phyloP scores from a whole-genome alignment of 148 eudicot genomes.

The Camellia japonica region DNA sequence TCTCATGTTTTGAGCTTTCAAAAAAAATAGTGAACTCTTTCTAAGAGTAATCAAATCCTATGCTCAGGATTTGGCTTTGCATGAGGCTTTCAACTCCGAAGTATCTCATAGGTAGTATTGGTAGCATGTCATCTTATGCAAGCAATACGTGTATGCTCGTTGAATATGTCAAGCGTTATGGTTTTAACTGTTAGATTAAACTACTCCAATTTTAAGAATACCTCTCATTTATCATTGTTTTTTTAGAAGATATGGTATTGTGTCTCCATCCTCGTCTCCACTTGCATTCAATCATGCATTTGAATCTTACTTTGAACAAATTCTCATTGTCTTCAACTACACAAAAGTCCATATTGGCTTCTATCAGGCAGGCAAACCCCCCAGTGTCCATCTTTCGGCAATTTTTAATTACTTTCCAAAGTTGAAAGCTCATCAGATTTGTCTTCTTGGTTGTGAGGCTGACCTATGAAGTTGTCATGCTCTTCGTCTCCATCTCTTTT shows the following conservation, averaged over 20 bases:
- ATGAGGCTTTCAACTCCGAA: neutral
- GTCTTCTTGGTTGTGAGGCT: constrained; percentile 11
- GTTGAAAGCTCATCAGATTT: constrained; percentile 11
- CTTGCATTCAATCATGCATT: constrained; percentile 27
- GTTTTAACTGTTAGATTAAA: neutral
- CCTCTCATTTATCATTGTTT: neutral
- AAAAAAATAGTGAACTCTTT: neutral
- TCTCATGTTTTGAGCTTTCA: neutral
- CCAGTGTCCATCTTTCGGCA: constrained; percentile 14
- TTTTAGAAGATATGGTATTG: constrained; percentile 6
- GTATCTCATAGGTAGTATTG: neutral
- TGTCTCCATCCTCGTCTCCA: constrained; percentile 19
- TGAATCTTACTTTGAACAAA: constrained; percentile 21
- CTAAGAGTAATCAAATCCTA: neutral
- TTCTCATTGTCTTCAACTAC: constrained; percentile 25
- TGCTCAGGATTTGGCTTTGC: neutral
- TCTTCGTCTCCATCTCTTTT: neutral
- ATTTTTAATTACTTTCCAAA: neutral
- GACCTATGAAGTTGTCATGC: constrained; percentile 6
- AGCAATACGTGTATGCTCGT: neutral
- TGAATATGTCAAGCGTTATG: neutral
- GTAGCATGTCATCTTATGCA: neutral
- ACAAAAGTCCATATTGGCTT: constrained; percentile 31
- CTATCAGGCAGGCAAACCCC: constrained; percentile 24
- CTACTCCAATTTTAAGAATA: neutral